Percentiles rank a stretch among this genome's conserved stretches.
Conservation (phyloP, 1,139 yeast species). For the Ogataea hybrid region DNA sequence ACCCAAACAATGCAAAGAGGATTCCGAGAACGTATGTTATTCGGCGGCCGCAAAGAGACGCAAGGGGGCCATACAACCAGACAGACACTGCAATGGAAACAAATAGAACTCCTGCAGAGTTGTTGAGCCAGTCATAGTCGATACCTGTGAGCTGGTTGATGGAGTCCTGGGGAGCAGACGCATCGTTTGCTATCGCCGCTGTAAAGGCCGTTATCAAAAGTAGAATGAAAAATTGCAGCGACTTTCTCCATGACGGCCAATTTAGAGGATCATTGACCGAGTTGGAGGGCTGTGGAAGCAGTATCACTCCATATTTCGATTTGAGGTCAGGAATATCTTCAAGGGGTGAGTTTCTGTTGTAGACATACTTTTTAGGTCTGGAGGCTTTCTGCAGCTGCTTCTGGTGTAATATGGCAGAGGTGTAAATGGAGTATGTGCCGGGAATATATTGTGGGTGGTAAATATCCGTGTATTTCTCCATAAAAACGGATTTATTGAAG, state of each 20-base stretch:
- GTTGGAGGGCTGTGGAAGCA: constrained; percentile 75
- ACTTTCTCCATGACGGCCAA: constrained; percentile 27
- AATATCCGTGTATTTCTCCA: constrained; percentile 45
- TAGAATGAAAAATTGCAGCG: constrained; percentile 22
- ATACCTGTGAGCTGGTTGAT: constrained; percentile 36
- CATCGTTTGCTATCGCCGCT: constrained; percentile 39
- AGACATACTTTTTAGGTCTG: constrained; percentile 19
- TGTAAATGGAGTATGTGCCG: constrained; percentile 48
- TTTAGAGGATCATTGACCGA: constrained; percentile 75
- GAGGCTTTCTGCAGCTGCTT: constrained; percentile 2
- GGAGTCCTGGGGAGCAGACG: constrained; percentile 40
- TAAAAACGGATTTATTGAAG: constrained; percentile 12
- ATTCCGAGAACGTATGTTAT: constrained; percentile 35
- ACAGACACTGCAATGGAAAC: constrained; percentile 36
- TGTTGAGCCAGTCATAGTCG: constrained; percentile 38
- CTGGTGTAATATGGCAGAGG: constrained; percentile 27
- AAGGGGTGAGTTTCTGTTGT: constrained; percentile 12
- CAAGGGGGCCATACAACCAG: constrained; percentile 37
- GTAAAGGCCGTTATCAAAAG: constrained; percentile 35
- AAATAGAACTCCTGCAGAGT: constrained; percentile 41
- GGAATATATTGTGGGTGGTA: constrained; percentile 55
- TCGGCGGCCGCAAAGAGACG: constrained; percentile 37
- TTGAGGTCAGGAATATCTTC: constrained; percentile 31
- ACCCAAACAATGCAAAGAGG: constrained; percentile 34
- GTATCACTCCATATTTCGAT: constrained; percentile 53